A percentile compares a stretch with the other conserved stretches of the same genome.
phyloP scores from a whole-genome alignment of 352 stramenopile species.

The Albugo candida region DNA sequence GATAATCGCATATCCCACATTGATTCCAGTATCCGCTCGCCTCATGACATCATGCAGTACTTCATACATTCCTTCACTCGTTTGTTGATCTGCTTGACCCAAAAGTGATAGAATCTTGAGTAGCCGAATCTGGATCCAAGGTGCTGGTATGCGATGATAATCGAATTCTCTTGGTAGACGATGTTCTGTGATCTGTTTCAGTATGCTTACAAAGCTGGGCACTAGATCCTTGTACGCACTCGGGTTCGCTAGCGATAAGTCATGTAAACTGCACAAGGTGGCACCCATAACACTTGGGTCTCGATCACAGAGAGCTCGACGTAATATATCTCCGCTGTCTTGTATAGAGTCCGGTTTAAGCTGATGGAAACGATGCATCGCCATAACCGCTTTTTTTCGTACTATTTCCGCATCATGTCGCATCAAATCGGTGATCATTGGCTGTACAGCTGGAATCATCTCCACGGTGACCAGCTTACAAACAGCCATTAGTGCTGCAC shows the following conservation, averaged over 20 bases:
- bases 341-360: constrained; percentile 85
- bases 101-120: constrained; percentile 93
- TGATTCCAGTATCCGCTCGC: constrained; percentile 97
- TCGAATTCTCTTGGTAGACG: constrained; percentile 96
- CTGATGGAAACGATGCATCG: constrained; percentile 96
- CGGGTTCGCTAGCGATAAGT: constrained; percentile 80
- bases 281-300: constrained; percentile 98
- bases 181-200: constrained; percentile 99
- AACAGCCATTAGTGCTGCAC: constrained; percentile 88
- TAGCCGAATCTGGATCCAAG: constrained; percentile 98
- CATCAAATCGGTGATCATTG: constrained; percentile 91
- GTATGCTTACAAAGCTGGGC: constrained; percentile 95
- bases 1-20: constrained; percentile 98
- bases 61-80: constrained; percentile 98
- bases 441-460: constrained; percentile 94
- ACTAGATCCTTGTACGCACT: constrained; percentile 97
- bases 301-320: constrained; percentile 94
- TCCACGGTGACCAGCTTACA: constrained; percentile 94
- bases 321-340: constrained; percentile 83
- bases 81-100: constrained; percentile 84
- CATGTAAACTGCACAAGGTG: constrained; percentile 84
- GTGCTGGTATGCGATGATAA: constrained; percentile 98
- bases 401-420: constrained; percentile 93
- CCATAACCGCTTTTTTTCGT: constrained; percentile 98
- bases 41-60: constrained; percentile 97